phyloP scores from a whole-genome alignment of 768 basidiomycete species.

The Tricholoma sp. region DNA sequence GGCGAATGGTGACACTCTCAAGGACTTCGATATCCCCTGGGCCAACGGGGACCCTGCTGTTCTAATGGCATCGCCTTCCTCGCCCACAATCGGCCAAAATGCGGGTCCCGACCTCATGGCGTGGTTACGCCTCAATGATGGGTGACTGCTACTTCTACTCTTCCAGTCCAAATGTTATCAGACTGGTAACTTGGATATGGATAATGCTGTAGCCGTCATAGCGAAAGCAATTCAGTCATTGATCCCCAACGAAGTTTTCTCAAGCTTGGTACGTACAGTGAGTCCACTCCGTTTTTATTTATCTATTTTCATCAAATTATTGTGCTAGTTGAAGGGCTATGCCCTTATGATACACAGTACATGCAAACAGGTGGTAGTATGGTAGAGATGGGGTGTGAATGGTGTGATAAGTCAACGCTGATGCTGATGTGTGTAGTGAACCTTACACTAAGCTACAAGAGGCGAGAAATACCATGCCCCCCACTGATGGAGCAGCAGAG shows the following conservation, averaged over 20 bases:
- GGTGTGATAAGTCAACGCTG: too few relatives aligned
- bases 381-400: too few relatives aligned
- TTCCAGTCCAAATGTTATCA: not conserved
- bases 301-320: too few relatives aligned
- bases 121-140: not conserved
- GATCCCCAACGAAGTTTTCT: not conserved
- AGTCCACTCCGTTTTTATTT: not conserved
- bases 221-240: not conserved
- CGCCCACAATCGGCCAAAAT: not conserved
- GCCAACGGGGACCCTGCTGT: not conserved
- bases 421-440: too few relatives aligned
- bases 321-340: too few relatives aligned
- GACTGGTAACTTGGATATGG: not conserved
- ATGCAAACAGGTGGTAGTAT: too few relatives aligned
- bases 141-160: not conserved
- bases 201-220: not conserved
- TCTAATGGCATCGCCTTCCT: not conserved
- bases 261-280: not conserved
- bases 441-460: too few relatives aligned
- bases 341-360: too few relatives aligned
- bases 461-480: too few relatives aligned
- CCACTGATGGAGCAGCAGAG: too few relatives aligned
- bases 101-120: not conserved
- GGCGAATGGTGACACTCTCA: not conserved
- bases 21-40: not conserved